Evolutionary conservation across 129 eudicot species (phyloP).

Genomic region (Arctium minus): DNA sequence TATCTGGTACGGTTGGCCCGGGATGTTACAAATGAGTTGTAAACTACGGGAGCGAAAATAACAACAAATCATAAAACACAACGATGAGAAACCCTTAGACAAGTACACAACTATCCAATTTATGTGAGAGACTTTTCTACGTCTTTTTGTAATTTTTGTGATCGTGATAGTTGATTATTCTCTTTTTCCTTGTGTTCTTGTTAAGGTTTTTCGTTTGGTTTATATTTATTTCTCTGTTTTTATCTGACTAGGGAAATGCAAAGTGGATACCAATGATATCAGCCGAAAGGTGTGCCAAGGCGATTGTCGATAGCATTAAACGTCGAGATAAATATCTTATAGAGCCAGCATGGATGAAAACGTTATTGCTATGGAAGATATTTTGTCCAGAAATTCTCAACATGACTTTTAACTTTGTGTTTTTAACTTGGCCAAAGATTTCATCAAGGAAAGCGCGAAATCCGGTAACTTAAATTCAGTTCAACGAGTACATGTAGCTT

Average conservation of each 20-base stretch:
- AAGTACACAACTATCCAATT: too few relatives aligned
- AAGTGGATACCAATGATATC: constrained; percentile 32
- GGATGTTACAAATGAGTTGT: too few relatives aligned
- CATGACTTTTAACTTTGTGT: constrained; percentile 28
- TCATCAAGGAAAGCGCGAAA: constrained; percentile 11
- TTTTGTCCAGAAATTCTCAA: constrained; percentile 42
- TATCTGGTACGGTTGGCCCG: too few relatives aligned
- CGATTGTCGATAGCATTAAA: constrained; percentile 50
- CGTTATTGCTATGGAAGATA: constrained; percentile 31
- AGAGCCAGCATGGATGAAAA: constrained; percentile 52
- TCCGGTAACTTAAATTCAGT: not conserved
- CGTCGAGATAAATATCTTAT: constrained; percentile 55
- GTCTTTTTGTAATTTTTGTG: not conserved
- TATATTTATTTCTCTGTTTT: not conserved
- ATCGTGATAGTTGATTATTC: not conserved
- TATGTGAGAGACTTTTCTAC: too few relatives aligned
- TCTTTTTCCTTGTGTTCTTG: not conserved
- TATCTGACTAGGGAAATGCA: constrained; percentile 30
- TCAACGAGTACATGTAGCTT: not conserved
- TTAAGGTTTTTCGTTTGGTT: not conserved
- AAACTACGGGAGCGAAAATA: too few relatives aligned
- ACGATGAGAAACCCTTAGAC: too few relatives aligned
- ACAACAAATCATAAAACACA: too few relatives aligned
- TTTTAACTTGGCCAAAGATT: constrained; percentile 29
- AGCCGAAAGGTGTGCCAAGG: constrained; percentile 44